Evolutionary conservation across 2,329 filamentous ascomycete species (phyloP), one percentile per base, ranked within the genome.

Genomic region (Colletotrichum siamense): DNA sequence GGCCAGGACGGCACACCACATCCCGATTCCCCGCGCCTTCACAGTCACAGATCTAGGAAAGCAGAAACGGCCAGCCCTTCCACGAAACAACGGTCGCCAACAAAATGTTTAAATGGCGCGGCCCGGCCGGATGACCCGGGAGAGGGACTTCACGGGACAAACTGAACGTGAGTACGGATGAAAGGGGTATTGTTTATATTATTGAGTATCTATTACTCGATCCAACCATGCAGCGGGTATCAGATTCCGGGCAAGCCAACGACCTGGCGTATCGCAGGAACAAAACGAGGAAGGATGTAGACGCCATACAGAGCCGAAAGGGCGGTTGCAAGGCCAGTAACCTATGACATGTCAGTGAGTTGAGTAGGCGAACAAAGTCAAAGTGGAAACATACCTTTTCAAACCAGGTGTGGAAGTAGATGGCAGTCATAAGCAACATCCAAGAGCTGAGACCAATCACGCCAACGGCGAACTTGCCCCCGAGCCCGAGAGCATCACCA

Each of bases 351-450:
- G 79, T 84, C 73, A 85, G 82, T 69, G 68, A 66, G n/a, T 12
- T 5, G 2, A 22, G 4, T 24, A 18, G 34, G 30, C 6, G 12
- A 10, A 15, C 3, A 1, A 6, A 34, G 3, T 12, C 7, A 26
- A 4, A 6, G n/a, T 0, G 6, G 22, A n/a, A 55, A 83, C 89
- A 81, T 81, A 95, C 94, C 94, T 99, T 99, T 88, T 99, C 97
- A 81, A 98, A 93, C 96, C 96, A 99, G 1, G 97, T 99, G 85
- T 99, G 97, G 82, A 99, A 99, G 89, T 96, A 99, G 52, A 98
- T 96, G 4, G 96, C 96, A 55, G 97, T 99, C 97, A 99, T 99
- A 77, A 99, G 89, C 83, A 99, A 85, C 97, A 99, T 99, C 95
- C 97, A 99, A 88, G 93, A 91, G 82, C 94, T 95, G 82, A 98